phyloP scores from a whole-genome alignment of 805 yeast species.

The Wickerhamiella kurtzmanii region DNA sequence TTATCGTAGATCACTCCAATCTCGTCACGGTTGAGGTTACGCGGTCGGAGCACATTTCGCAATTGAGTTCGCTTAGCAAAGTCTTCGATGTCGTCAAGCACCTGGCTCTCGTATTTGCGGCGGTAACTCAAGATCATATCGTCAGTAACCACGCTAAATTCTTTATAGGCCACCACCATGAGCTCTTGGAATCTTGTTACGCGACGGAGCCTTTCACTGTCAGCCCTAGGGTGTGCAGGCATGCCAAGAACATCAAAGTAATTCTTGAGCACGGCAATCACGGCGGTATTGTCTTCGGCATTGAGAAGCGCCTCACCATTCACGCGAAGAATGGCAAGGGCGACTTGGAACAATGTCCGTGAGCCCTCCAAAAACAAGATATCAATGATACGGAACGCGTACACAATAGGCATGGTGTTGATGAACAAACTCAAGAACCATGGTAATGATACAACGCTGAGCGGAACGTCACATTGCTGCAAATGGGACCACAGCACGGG shows the following conservation, averaged over 20 bases:
- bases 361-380: constrained; percentile 84
- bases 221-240: constrained; percentile 55
- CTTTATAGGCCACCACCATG: constrained; percentile 83
- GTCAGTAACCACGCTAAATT: constrained; percentile 70
- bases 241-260: constrained; percentile 69
- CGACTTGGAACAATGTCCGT: constrained; percentile 78
- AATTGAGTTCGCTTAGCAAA: constrained; percentile 88
- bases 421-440: constrained; percentile 89
- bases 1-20: constrained; percentile 70
- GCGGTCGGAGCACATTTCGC: constrained; percentile 67
- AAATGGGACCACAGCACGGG: constrained; percentile 82
- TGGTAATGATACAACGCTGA: constrained; percentile 85
- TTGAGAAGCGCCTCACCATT: constrained; percentile 73
- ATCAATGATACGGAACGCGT: constrained; percentile 84
- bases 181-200: constrained; percentile 81
- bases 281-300: constrained; percentile 84
- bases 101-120: constrained; percentile 55
- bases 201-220: constrained; percentile 46
- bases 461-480: constrained; percentile 64
- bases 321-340: constrained; percentile 74
- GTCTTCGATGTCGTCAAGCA: constrained; percentile 72
- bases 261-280: constrained; percentile 70
- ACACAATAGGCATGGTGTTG: constrained; percentile 87
- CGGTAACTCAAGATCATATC: constrained; percentile 58
- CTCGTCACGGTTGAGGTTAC: constrained; percentile 42